These are phyloP conservation scores for Carnegiea gigantea DNA, from an alignment of 179 eudicot genomes.

Conservation along the genomic window DNA sequence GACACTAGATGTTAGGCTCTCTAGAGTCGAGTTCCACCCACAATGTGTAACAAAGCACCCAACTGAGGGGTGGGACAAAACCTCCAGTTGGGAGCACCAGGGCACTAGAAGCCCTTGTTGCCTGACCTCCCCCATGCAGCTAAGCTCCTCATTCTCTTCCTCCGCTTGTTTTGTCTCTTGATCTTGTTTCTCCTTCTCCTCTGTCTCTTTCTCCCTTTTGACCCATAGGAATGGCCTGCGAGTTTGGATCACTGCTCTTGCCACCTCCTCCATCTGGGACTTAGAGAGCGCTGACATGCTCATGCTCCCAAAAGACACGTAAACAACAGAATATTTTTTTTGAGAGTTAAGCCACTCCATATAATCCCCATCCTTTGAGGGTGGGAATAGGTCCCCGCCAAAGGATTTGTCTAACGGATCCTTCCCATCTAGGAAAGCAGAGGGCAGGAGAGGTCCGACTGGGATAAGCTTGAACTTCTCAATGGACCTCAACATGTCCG, in stretches of 20 bases:
- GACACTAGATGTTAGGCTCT: constrained; percentile 32
- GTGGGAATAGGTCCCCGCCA: constrained; percentile 20
- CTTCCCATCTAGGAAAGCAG: constrained; percentile 19
- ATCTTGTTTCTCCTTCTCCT: background rate
- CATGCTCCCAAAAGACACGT: constrained; percentile 53
- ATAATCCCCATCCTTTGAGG: constrained; percentile 24
- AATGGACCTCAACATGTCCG: constrained; percentile 33
- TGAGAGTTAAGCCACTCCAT: constrained; percentile 37
- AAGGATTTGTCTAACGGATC: constrained; percentile 22
- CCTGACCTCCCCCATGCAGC: constrained; percentile 21
- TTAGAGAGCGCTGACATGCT: constrained; percentile 37
- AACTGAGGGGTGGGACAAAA: constrained; percentile 27
- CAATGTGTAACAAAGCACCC: constrained; percentile 44
- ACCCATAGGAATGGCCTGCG: constrained; percentile 46
- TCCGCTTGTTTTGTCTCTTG: too few species aligned
- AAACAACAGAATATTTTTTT: constrained; percentile 35
- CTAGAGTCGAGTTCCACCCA: constrained; percentile 42
- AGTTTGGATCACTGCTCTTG: constrained; percentile 31
- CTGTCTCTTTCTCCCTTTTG: constrained; percentile 19
- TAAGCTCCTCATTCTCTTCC: background rate
- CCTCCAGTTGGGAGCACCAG: constrained; percentile 42
- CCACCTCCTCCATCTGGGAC: constrained; percentile 42
- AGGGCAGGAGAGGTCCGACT: constrained; percentile 47
- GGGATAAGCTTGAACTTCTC: constrained; percentile 23
- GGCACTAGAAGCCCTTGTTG: constrained; percentile 30